Evolutionary conservation across 345 rosid species (phyloP).

Genomic region (Carallia pectinifolia): DNA sequence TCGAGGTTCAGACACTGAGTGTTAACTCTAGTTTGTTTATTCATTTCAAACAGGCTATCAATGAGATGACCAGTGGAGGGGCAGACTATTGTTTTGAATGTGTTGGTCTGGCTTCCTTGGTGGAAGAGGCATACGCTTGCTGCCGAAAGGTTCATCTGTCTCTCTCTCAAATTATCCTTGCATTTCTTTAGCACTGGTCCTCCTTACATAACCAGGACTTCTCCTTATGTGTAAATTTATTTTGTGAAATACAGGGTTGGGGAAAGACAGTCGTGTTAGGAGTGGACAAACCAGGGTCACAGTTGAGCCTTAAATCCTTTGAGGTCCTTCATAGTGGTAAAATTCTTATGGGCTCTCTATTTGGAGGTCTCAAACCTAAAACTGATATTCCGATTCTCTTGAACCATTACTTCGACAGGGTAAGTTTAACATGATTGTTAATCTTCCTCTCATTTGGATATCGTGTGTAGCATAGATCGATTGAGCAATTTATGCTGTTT

Average conservation of each 20-base stretch:
- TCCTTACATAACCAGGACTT: background rate
- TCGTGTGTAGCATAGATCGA: background rate
- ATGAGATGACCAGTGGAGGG: conserved; percentile 73
- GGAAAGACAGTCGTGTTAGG: conserved; percentile 81
- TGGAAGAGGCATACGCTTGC: conserved; percentile 64
- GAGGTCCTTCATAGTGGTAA: conserved; percentile 65
- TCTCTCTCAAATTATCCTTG: background rate
- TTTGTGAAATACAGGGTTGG: conserved; percentile 59
- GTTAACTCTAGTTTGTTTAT: background rate
- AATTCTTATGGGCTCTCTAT: conserved; percentile 56
- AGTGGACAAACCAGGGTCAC: conserved; percentile 67
- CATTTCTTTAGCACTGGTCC: background rate
- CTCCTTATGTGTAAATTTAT: background rate
- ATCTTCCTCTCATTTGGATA: background rate
- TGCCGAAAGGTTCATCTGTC: conserved; percentile 55
- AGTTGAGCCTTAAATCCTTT: conserved; percentile 38
- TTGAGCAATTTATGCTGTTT: too few relatives aligned
- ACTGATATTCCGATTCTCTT: conserved; percentile 75
- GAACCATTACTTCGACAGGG: conserved; percentile 63
- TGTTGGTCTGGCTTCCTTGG: conserved; percentile 55
- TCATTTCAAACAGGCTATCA: conserved; percentile 41
- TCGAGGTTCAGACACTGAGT: background rate
- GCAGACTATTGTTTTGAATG: conserved; percentile 89
- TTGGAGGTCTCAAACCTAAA: conserved; percentile 85
- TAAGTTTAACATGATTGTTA: background rate